phyloP scores from a whole-genome alignment of 495 filamentous ascomycete genomes.

The Penicillium parvum region DNA sequence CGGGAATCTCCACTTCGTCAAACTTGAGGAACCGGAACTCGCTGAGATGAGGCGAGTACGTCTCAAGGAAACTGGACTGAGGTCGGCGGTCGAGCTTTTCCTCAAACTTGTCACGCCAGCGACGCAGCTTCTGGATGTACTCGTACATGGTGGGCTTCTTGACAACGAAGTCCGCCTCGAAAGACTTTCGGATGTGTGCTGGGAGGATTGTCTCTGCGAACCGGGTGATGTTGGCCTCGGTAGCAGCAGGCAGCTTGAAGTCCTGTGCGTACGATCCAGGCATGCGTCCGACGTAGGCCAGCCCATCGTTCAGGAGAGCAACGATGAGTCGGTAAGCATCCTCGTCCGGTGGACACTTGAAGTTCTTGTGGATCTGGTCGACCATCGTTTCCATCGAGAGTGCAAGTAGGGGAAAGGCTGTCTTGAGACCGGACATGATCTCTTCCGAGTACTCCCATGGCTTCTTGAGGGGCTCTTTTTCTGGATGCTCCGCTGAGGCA shows the following conservation, averaged over 20 bases:
- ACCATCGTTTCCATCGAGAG: constrained; percentile 99
- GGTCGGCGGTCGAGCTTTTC: constrained; percentile 92
- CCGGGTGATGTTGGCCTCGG: constrained; percentile 90
- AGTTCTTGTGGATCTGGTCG: constrained; percentile 95
- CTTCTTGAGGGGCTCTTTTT: constrained; percentile 58
- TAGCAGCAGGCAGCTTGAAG: constrained; percentile 82
- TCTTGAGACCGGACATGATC: constrained; percentile 89
- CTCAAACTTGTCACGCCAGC: constrained; percentile 97
- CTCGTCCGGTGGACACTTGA: constrained; percentile 97
- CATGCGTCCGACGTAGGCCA: constrained; percentile 81
- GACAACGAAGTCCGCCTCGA: constrained; percentile 91
- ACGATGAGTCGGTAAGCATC: constrained; percentile 98
- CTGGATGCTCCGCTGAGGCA: constrained; percentile 19
- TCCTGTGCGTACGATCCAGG: constrained; percentile 83
- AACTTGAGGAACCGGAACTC: constrained; percentile 97
- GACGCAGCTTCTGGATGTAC: constrained; percentile 94
- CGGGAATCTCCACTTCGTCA: constrained; percentile 96
- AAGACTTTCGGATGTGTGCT: constrained; percentile 83
- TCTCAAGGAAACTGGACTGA: constrained; percentile 65
- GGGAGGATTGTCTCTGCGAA: constrained; percentile 97
- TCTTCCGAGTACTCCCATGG: constrained; percentile 96
- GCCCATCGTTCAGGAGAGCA: constrained; percentile 88
- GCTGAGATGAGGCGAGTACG: constrained; percentile 81
- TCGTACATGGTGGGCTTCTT: constrained; percentile 94
- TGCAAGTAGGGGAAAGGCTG: constrained; percentile 90